A percentile compares a stretch with the other conserved stretches of the same genome.
These are phyloP conservation scores for Raphanus sativus DNA, from an alignment of 345 rosid species.

Conservation along the genomic window DNA sequence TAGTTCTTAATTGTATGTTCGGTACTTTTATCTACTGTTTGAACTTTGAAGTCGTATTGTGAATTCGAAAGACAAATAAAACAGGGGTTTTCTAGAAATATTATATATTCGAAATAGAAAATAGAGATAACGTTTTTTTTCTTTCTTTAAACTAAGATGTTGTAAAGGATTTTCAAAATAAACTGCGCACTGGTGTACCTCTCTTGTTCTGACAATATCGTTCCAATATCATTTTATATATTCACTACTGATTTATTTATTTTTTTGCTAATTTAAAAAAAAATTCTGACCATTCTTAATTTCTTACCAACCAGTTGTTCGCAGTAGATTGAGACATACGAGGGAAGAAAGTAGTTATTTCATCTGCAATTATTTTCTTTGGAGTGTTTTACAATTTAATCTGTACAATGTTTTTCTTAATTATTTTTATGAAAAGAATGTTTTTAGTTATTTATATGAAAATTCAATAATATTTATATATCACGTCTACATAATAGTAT, in stretches of 20 bases:
- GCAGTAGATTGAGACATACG: neutral
- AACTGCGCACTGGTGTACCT: slow-evolving; percentile 3
- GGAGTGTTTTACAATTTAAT: neutral
- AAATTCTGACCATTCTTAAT: neutral
- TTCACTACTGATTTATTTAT: neutral
- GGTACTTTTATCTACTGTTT: slow-evolving; percentile 14
- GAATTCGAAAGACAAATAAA: neutral
- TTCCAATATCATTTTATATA: neutral
- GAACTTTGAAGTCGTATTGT: neutral
- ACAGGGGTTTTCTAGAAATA: neutral
- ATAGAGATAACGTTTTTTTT: neutral
- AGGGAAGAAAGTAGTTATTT: neutral
- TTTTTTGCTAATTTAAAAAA: neutral
- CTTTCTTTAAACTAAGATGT: neutral
- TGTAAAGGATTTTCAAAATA: neutral
- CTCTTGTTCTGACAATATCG: slow-evolving; percentile 28
- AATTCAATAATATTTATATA: neutral
- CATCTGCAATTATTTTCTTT: neutral
- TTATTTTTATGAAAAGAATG: neutral
- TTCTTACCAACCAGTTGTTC: neutral
- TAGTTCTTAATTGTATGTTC: slow-evolving; percentile 22
- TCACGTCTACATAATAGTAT: neutral
- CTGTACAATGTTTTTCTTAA: neutral
- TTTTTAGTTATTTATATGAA: neutral
- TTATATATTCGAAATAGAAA: neutral